These are phyloP conservation scores for Hyaloperonospora brassicae DNA, from an alignment of 352 stramenopile species.

Conservation along the genomic window DNA sequence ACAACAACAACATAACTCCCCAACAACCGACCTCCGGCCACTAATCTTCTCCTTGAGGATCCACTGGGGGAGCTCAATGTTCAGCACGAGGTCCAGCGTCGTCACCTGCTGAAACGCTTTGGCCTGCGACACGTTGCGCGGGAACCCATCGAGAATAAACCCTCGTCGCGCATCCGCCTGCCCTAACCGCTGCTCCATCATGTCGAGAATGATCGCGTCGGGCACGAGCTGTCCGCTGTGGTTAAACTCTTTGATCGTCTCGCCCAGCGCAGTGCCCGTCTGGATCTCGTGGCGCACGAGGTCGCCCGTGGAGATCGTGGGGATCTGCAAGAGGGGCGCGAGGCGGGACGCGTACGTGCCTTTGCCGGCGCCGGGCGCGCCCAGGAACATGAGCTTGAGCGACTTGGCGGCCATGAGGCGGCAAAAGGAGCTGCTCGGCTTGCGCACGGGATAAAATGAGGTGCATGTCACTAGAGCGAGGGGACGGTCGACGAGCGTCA, in stretches of 20 bases:
- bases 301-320: constrained; percentile 86
- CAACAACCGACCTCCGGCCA: constrained; percentile 49
- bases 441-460: background rate
- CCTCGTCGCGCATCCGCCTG: constrained; percentile 60
- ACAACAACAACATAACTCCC: too few species aligned
- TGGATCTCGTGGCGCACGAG: constrained; percentile 87
- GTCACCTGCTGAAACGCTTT: constrained; percentile 73
- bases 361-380: constrained; percentile 84
- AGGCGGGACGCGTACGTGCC: constrained; percentile 86
- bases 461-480: constrained; percentile 1
- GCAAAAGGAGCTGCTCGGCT: background rate
- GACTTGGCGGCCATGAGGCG: constrained; percentile 25
- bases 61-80: constrained; percentile 84
- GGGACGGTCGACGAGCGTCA: background rate
- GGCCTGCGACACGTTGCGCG: constrained; percentile 83
- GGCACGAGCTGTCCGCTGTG: constrained; percentile 77
- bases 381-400: constrained; percentile 88
- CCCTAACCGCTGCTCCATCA: constrained; percentile 74
- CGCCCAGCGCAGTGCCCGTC: constrained; percentile 54
- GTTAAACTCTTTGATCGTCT: constrained; percentile 82
- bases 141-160: constrained; percentile 88
- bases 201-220: constrained; percentile 85
- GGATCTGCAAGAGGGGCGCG: constrained; percentile 77
- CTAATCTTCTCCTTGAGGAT: constrained; percentile 88
- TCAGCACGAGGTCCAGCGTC: constrained; percentile 76